Percentiles rank a stretch among this genome's conserved stretches.
These are phyloP conservation scores for Myriosclerotinia scirpicola DNA, from an alignment of 2,329 filamentous ascomycete species.

Conservation along the genomic window DNA sequence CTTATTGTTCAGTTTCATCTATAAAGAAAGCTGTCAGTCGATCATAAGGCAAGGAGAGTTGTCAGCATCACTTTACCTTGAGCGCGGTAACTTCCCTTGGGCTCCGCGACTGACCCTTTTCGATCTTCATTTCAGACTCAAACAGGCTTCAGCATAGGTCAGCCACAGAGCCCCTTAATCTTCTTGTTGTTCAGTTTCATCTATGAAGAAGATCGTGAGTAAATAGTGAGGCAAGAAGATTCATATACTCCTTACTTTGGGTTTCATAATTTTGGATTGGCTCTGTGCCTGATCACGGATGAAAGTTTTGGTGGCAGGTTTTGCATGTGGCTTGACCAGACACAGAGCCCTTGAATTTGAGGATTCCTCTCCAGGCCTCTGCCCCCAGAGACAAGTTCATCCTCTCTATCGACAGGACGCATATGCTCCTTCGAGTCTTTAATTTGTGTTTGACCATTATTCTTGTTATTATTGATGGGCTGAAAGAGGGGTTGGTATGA, in stretches of 20 bases:
- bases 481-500: no score
- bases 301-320: not conserved
- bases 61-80: no score
- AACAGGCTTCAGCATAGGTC: no score
- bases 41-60: no score
- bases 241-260: not conserved
- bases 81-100: no score
- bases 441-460: not conserved
- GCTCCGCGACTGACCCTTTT: no score
- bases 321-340: not conserved
- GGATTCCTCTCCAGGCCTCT: not conserved
- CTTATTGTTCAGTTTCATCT: not conserved
- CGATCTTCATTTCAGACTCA: no score
- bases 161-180: no score
- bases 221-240: not conserved
- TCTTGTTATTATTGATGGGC: not conserved
- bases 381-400: no score
- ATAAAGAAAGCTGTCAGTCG: not conserved
- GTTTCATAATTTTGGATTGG: not conserved
- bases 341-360: not conserved
- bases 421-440: not conserved
- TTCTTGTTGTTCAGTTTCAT: no score
- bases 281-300: not conserved
- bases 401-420: no score
- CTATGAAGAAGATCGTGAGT: not conserved